phyloP scores from a whole-genome alignment of 805 yeast species.

The Kodamaea kaohsiungensis region DNA sequence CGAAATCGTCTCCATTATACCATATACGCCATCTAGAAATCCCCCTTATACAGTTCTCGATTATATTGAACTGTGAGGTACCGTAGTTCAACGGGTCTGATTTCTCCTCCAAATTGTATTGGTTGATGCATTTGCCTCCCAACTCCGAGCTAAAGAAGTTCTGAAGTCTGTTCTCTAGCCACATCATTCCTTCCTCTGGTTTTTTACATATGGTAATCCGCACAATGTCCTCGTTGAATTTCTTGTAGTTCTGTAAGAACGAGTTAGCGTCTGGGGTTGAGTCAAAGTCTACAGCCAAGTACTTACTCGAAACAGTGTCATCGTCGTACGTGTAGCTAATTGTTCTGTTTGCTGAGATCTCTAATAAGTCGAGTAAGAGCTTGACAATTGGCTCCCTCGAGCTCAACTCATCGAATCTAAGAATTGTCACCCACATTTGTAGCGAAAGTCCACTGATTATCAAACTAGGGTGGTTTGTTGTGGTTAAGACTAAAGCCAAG shows the following conservation, averaged over 20 bases:
- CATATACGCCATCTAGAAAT: conserved; percentile 94
- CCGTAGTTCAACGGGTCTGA: conserved; percentile 74
- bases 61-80: conserved; percentile 77
- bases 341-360: conserved; percentile 74
- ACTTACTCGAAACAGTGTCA: conserved; percentile 62
- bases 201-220: conserved; percentile 83
- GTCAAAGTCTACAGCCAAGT: conserved; percentile 84
- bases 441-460: conserved; percentile 88
- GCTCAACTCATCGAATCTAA: conserved; percentile 76
- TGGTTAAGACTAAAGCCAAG: conserved; percentile 70
- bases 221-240: conserved; percentile 86
- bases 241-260: conserved; percentile 77
- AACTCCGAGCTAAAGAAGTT: conserved; percentile 67
- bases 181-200: conserved; percentile 76
- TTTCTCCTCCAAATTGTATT: conserved; percentile 54
- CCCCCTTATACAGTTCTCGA: conserved; percentile 89
- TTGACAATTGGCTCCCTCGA: conserved; percentile 55
- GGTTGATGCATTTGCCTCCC: conserved; percentile 64
- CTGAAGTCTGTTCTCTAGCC: conserved; percentile 77
- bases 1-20: conserved; percentile 64
- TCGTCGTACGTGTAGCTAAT: conserved; percentile 72
- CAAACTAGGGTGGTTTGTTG: conserved; percentile 81
- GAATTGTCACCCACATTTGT: conserved; percentile 91
- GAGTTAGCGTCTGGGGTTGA: conserved; percentile 75
- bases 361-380: conserved; percentile 67